These are phyloP conservation scores for Coniferiporia weirii DNA, from an alignment of 1,284 basidiomycete genomes.

Conservation along the genomic window DNA sequence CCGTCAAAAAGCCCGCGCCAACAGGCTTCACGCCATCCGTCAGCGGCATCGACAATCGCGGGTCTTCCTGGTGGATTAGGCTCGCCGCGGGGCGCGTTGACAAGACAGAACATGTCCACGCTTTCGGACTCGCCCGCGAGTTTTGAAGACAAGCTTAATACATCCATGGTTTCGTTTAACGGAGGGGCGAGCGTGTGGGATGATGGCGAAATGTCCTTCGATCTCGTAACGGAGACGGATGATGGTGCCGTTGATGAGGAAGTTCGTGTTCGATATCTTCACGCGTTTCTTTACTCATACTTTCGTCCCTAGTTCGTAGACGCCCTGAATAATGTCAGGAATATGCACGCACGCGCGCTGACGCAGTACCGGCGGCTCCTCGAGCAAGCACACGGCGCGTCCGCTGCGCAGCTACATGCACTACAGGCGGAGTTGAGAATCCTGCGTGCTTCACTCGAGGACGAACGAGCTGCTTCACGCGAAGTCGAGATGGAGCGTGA, in stretches of 20 bases:
- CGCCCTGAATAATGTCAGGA: conserved; percentile 49
- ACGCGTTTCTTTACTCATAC: background rate
- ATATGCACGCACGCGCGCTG: conserved; percentile 57
- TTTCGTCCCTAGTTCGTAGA: conserved; percentile 44
- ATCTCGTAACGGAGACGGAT: conserved; percentile 64
- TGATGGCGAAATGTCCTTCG: conserved; percentile 44
- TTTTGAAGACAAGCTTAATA: conserved; percentile 10
- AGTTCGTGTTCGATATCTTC: conserved; percentile 30
- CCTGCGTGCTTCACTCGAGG: conserved; percentile 38
- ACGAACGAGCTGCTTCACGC: conserved; percentile 45
- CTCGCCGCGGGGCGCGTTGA: conserved; percentile 18
- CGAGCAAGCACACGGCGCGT: conserved; percentile 68
- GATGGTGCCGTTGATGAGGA: conserved; percentile 69
- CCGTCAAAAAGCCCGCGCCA: conserved; percentile 3
- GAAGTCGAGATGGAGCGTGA: conserved; percentile 55
- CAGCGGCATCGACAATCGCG: conserved; percentile 13
- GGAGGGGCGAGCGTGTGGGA: conserved; percentile 24
- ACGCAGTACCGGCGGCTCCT: conserved; percentile 71
- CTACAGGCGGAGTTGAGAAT: conserved; percentile 67
- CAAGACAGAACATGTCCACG: conserved; percentile 13
- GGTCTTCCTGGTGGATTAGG: conserved; percentile 18
- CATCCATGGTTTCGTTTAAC: conserved; percentile 9
- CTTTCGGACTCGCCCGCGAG: conserved; percentile 15
- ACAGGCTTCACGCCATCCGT: conserved; percentile 1
- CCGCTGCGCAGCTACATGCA: conserved; percentile 73